phyloP scores from a whole-genome alignment of 2,329 filamentous ascomycete genomes.

The Fusarium devonianum region DNA sequence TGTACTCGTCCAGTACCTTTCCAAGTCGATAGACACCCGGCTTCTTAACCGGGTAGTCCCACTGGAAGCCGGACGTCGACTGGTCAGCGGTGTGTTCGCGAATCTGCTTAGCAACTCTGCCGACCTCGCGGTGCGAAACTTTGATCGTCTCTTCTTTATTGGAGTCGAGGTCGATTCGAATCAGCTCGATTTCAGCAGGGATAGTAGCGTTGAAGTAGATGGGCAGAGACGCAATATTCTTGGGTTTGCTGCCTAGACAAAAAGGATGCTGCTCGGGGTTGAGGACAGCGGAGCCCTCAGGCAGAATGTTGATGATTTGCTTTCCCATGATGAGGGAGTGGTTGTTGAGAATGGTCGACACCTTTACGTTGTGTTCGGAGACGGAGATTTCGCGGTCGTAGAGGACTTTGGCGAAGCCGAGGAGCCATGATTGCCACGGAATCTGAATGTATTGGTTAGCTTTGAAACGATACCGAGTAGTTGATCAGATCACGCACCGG shows the following conservation, averaged over 20 bases:
- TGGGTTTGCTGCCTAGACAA: slow-evolving; percentile 74
- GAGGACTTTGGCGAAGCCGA: slow-evolving; percentile 77
- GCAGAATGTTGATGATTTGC: slow-evolving; percentile 96
- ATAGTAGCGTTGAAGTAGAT: slow-evolving; percentile 94
- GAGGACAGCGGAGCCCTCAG: slow-evolving; percentile 90
- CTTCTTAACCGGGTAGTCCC: slow-evolving; percentile 81
- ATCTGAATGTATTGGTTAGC: slow-evolving; percentile 55
- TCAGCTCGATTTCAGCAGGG: slow-evolving; percentile 86
- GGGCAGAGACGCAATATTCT: slow-evolving; percentile 71
- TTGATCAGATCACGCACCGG: slow-evolving; percentile 60
- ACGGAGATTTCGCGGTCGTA: slow-evolving; percentile 94
- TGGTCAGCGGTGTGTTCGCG: slow-evolving; percentile 71
- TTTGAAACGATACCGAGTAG: not conserved
- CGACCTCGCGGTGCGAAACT: slow-evolving; percentile 76
- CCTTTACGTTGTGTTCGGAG: slow-evolving; percentile 91
- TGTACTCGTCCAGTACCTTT: slow-evolving; percentile 90
- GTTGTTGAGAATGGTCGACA: slow-evolving; percentile 87
- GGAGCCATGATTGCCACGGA: slow-evolving; percentile 75
- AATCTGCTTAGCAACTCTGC: slow-evolving; percentile 73
- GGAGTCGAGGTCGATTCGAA: slow-evolving; percentile 84
- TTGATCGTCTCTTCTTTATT: slow-evolving; percentile 81
- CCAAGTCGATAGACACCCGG: slow-evolving; percentile 85
- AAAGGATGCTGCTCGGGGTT: slow-evolving; percentile 84
- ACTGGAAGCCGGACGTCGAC: slow-evolving; percentile 66
- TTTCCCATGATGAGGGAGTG: slow-evolving; percentile 92